Evolutionary conservation across 2,329 filamentous ascomycete species (phyloP), one percentile per base, ranked within the genome.

Genomic region (Exophiala viscosa): DNA sequence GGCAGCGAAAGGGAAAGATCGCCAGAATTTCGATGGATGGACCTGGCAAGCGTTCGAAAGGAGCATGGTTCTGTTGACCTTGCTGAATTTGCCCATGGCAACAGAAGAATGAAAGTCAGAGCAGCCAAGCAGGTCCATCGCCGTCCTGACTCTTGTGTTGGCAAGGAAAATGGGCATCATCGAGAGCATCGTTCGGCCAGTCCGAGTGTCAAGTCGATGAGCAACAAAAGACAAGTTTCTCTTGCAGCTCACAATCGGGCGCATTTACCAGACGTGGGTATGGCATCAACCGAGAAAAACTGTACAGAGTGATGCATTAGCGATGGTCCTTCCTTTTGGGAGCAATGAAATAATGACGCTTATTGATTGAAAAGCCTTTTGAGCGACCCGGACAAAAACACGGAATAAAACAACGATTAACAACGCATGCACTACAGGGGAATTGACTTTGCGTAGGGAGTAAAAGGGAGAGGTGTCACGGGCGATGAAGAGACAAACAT

Each of bases 241-340:
- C 33, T 31, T 20, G 32, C 20, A 42, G 17, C 18, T 28, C 40
- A 14, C 18, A 17, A n/a, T 20, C 15, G 23, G 23, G n/a, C 17
- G 34, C 20, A 23, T 40, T 13, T 39, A 17, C 41, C 32, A 34
- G 13, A 13, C 14, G 9, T 15, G 15, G 47, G 14, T 39, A 40
- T 50, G 10, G 20, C 20, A 20, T 66, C 59, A 73, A 38, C 71
- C 71, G 55, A 75, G 65, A 60, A 74, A 69, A 48, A 74, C 72
- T 68, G 45, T 47, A 48, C 46, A 45, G 40, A 50, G 44, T 54
- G 10, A 14, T 45, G 35, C 38, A 54, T 58, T 46, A 60, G 57
- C 46, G 17, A 23, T 23, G 6, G 13, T 40, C 6, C 17, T 40
- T 18, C 9, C 14, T 40, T 39, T 39, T 39, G 9, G 20, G 9